A percentile compares a stretch with the other conserved stretches of the same genome.
phyloP scores from a whole-genome alignment of 805 yeast species.

The Starmera pachycereana region DNA sequence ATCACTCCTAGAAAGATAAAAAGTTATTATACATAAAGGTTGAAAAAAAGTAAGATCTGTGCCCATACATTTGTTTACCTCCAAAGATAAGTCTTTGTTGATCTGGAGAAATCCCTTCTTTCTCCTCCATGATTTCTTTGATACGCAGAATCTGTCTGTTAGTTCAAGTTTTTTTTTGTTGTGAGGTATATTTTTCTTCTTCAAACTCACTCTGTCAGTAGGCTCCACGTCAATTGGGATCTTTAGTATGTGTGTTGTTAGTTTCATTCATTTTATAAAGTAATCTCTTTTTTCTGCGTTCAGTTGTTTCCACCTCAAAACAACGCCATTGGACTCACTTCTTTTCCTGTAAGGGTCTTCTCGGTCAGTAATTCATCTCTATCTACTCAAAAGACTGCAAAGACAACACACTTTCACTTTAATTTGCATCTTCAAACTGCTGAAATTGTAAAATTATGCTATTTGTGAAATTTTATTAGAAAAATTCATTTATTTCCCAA shows the following conservation, averaged over 20 bases:
- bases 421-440: slow-evolving; percentile 38
- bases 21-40: too few relatives aligned
- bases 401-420: slow-evolving; percentile 43
- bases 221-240: slow-evolving; percentile 69
- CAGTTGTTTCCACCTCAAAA: too few relatives aligned
- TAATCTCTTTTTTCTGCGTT: too few relatives aligned
- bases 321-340: slow-evolving; percentile 27
- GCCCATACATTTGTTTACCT: slow-evolving; percentile 77
- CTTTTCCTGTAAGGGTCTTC: slow-evolving; percentile 71
- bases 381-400: not conserved
- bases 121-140: slow-evolving; percentile 89
- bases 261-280: not conserved
- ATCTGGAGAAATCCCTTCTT: slow-evolving; percentile 94
- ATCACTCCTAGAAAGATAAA: slow-evolving; percentile 44
- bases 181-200: slow-evolving; percentile 4
- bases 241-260: slow-evolving; percentile 15
- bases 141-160: slow-evolving; percentile 46
- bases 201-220: slow-evolving; percentile 41
- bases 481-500: not conserved
- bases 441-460: not conserved
- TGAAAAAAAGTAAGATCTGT: too few relatives aligned
- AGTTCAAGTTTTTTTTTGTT: slow-evolving; percentile 22
- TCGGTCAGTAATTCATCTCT: not conserved
- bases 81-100: slow-evolving; percentile 87
- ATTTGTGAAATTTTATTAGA: not conserved